Conservation (phyloP, 108 stramenopile genomes). For the Cyclotella distinguenda region DNA sequence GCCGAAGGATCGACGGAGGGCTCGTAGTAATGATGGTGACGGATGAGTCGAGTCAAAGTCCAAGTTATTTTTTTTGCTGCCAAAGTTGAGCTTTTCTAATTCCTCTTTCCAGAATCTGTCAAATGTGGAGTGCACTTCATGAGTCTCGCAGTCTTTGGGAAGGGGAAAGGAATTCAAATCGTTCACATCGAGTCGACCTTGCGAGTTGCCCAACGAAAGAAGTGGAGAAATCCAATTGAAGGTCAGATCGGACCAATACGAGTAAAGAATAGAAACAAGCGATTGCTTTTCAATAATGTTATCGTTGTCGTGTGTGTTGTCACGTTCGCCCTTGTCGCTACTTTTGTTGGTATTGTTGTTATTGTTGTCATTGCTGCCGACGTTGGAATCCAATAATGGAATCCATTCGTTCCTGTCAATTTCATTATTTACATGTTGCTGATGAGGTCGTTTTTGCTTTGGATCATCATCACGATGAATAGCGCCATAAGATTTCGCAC, state of each 20-base stretch:
- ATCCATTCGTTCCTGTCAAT: slow-evolving; percentile 1
- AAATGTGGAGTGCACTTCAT: slow-evolving; percentile 46
- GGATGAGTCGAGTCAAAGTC: not conserved
- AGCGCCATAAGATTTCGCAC: slow-evolving; percentile 34
- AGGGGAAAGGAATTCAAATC: slow-evolving; percentile 72
- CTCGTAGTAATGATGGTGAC: slow-evolving; percentile 5
- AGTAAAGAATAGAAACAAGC: not conserved
- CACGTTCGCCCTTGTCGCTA: no score
- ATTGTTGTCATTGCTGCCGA: not conserved
- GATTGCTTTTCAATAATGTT: not conserved
- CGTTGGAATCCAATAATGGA: not conserved
- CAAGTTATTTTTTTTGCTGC: not conserved
- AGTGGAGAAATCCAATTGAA: slow-evolving; percentile 79
- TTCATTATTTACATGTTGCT: not conserved
- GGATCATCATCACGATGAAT: slow-evolving; percentile 18
- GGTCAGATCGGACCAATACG: slow-evolving; percentile 53
- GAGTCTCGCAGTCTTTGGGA: slow-evolving; percentile 56
- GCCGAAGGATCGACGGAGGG: slow-evolving; percentile 75
- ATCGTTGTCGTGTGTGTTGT: no score
- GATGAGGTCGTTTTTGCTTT: not conserved
- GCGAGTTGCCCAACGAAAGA: slow-evolving; percentile 60
- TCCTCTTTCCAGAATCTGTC: slow-evolving; percentile 61
- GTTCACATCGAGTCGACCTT: slow-evolving; percentile 61
- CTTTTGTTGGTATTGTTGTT: no score
- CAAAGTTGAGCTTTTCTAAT: slow-evolving; percentile 10